A percentile compares a stretch with the other conserved stretches of the same genome.
Evolutionary conservation across 768 basidiomycete genomes (phyloP).

Genomic region (Lentinus tigrinus): DNA sequence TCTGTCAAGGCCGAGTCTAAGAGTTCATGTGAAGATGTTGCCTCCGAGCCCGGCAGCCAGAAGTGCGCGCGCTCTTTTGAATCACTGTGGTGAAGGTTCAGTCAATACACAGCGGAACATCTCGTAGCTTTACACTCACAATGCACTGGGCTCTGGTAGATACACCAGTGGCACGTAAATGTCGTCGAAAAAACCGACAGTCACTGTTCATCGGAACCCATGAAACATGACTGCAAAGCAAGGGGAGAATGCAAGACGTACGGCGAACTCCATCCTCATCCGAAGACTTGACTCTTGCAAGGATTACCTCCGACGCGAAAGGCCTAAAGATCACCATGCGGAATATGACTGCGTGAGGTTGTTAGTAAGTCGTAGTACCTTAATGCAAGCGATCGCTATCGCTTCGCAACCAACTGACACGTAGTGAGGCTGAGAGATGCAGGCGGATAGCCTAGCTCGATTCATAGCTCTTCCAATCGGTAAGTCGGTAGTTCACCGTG

Average conservation of each 20-base stretch:
- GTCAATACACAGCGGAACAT: not conserved
- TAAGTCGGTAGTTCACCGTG: too few species aligned
- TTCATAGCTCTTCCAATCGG: too few species aligned
- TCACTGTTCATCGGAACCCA: slow-evolving; percentile 46
- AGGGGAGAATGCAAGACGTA: slow-evolving; percentile 38
- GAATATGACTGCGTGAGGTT: slow-evolving; percentile 64
- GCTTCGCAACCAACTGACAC: too few species aligned
- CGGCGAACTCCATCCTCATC: slow-evolving; percentile 83
- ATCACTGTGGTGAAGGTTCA: slow-evolving; percentile 47
- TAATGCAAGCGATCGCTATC: too few species aligned
- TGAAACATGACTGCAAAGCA: not conserved
- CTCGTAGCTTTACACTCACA: slow-evolving; percentile 44
- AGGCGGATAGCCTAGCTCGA: too few species aligned
- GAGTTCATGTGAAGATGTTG: slow-evolving; percentile 55
- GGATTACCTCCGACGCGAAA: slow-evolving; percentile 84
- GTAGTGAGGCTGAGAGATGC: too few species aligned
- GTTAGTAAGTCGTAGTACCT: not conserved
- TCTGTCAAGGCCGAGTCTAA: slow-evolving; percentile 65
- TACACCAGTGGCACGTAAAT: slow-evolving; percentile 80
- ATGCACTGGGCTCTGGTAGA: slow-evolving; percentile 79
- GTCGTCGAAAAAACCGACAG: slow-evolving; percentile 92
- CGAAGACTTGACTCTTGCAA: slow-evolving; percentile 86
- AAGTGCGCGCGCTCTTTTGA: slow-evolving; percentile 82
- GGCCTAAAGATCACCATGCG: slow-evolving; percentile 90
- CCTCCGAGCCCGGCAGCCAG: slow-evolving; percentile 66